Conservation (phyloP, 176 grass and related monocot genomes). For the Elaeis guineensis region DNA sequence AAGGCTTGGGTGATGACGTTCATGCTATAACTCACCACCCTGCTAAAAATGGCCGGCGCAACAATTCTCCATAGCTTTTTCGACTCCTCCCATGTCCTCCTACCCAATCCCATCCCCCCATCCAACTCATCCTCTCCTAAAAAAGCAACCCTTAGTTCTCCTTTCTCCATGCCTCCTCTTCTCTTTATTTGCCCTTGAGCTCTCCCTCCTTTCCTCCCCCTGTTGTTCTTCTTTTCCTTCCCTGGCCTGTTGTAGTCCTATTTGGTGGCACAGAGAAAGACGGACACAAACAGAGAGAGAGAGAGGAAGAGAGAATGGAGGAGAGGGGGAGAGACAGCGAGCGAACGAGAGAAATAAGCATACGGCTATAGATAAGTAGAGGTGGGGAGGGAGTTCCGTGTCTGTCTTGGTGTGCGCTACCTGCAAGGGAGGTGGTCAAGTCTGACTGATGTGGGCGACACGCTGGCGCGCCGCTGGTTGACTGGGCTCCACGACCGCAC, state of each 20-base stretch:
- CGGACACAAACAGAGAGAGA: no score
- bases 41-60: constrained; percentile 84
- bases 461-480: no score
- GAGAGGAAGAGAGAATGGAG: no score
- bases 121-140: constrained; percentile 7
- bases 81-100: constrained; percentile 50
- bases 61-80: constrained; percentile 85
- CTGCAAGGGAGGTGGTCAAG: no score
- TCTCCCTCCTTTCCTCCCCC: not conserved
- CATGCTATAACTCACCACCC: constrained; percentile 83
- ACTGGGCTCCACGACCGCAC: no score
- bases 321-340: no score
- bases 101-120: constrained; percentile 5
- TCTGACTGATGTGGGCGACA: no score
- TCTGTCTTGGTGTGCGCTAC: no score
- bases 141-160: constrained; percentile 11
- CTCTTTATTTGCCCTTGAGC: not conserved
- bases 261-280: no score
- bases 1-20: constrained; percentile 98
- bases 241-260: not conserved
- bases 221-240: not conserved
- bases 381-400: no score
- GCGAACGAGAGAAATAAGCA: not conserved
- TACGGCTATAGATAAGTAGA: no score
- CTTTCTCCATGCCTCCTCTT: not conserved